These are phyloP conservation scores for Echites panduratus DNA, from an alignment of 257 asterid genomes.

Conservation along the genomic window DNA sequence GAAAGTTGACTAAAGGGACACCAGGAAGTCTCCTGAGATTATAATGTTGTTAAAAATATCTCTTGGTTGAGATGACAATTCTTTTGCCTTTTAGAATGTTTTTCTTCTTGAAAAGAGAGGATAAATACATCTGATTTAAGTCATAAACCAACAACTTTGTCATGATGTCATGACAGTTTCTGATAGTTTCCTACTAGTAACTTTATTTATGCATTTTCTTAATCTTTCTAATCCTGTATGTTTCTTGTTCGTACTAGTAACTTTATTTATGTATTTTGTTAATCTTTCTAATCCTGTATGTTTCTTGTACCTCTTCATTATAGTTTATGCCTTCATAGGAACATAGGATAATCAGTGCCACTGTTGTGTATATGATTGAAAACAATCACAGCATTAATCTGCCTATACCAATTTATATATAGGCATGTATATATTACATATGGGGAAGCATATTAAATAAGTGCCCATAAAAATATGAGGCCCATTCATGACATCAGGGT, in stretches of 20 bases:
- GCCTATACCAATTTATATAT: neutral
- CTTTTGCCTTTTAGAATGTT: no score
- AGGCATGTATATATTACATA: neutral
- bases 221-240: neutral
- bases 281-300: neutral
- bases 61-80: no score
- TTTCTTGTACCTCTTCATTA: neutral
- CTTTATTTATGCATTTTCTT: neutral
- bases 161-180: neutral
- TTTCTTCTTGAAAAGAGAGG: no score
- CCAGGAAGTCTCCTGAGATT: neutral
- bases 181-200: neutral
- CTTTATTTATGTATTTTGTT: no score
- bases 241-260: neutral
- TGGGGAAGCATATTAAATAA: neutral
- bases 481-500: neutral
- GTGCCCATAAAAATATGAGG: neutral
- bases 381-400: neutral
- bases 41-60: neutral
- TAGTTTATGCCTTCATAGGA: neutral
- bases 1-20: neutral
- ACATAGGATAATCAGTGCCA: neutral
- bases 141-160: neutral
- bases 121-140: no score
- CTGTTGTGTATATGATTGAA: neutral